These are phyloP conservation scores for Xylaria acuta DNA, from an alignment of 495 filamentous ascomycete genomes.

Conservation along the genomic window DNA sequence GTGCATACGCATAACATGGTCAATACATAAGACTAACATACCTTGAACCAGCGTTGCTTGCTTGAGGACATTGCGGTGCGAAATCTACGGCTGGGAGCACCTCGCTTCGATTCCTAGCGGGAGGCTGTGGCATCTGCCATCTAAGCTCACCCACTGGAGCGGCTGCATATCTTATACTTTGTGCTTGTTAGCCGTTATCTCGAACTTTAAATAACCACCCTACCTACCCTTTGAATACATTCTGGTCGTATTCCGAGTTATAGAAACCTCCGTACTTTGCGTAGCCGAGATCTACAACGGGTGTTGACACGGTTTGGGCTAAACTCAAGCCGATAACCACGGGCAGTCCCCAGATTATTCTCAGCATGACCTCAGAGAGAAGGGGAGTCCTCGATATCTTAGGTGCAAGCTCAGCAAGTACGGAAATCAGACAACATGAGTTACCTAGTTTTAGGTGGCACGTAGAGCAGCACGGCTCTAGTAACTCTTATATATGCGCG, in stretches of 20 bases:
- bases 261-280: conserved; percentile 40
- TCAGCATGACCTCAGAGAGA: conserved; percentile 23
- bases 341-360: conserved; percentile 4
- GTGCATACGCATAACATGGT: background rate
- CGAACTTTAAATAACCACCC: background rate
- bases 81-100: conserved; percentile 33
- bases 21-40: conserved; percentile 14
- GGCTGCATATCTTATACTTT: conserved; percentile 44
- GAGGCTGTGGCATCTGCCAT: conserved; percentile 42
- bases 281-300: conserved; percentile 43
- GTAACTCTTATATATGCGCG: background rate
- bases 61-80: conserved; percentile 35
- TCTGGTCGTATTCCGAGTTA: conserved; percentile 31
- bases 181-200: conserved; percentile 10
- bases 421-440: background rate
- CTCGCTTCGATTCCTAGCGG: conserved; percentile 34
- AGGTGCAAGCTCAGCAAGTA: background rate
- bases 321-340: conserved; percentile 10
- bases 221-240: conserved; percentile 39
- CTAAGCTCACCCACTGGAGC: conserved; percentile 39
- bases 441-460: background rate
- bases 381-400: background rate
- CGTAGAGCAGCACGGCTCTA: background rate
- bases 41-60: conserved; percentile 12
- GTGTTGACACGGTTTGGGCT: conserved; percentile 22